Evolutionary conservation across 164 flowering plant species (phyloP), one percentile per base, ranked within the genome.

Genomic region (Stephania cephalantha): DNA sequence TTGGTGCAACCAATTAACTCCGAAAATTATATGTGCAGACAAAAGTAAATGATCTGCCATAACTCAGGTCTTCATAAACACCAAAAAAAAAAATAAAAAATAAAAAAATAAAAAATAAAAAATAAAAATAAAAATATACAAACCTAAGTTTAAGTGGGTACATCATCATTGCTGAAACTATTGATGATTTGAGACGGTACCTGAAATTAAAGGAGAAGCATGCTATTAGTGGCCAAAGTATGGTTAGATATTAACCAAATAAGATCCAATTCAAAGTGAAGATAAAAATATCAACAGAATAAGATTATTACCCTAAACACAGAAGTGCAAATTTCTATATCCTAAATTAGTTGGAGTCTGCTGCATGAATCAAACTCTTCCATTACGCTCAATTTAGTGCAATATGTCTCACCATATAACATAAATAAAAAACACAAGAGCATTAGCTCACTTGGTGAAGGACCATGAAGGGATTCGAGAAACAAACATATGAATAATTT

Each of bases 141-240:
- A 83, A 89, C 97, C 87, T 84, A 75, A 48, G 35, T 46, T 22
- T 75, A n/a, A 88, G 86, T 74, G 85, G 75, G 42, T 35, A 2
- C 22, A 84, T 55, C 58, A 10, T 15, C 13, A 92, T 84, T 46
- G 89, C 84, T 74, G 88, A 82, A 65, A 92, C 77, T 53, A 86
- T 46, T 17, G 95, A 88, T 73, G 79, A 76, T 81, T 92, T 91
- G 25, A 94, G 85, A 13, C 10, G 80, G 79, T 90, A 91, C 87
- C 98, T 94, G 6, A 74, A 78, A 69, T 48, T 25, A 7, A 69
- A 77, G 64, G 13, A 18, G n/a, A 58, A 58, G 64, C 7, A 18
- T 15, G 64, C 64, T 12, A 58, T 58, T 58, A n/a, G 64, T 58
- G 64, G 20, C 64, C 64, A 58, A 58, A 15, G 64, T 58, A 9